Evolutionary conservation across 73 alveolate genomes (phyloP).

Genomic region (Paramecium pentaurelia): DNA sequence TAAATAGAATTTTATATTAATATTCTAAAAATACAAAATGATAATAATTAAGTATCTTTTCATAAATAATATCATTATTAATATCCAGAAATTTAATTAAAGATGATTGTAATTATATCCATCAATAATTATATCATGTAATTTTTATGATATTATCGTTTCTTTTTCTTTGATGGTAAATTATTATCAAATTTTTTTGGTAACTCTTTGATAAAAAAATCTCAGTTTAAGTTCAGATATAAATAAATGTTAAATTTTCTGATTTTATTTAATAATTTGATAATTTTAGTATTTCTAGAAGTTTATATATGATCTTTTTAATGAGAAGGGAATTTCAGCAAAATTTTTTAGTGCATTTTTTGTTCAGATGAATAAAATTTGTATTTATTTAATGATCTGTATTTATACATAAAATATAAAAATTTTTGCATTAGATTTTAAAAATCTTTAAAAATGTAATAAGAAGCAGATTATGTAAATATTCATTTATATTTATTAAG

Average conservation of each 20-base stretch:
- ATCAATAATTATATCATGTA: too few relatives aligned
- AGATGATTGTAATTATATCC: too few relatives aligned
- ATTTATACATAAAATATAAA: background rate
- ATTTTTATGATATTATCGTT: too few relatives aligned
- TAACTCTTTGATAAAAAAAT: background rate
- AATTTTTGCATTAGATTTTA: constrained; percentile 15
- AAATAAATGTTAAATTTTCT: background rate
- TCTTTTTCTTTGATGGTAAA: too few relatives aligned
- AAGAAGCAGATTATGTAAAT: constrained; percentile 49
- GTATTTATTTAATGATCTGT: background rate
- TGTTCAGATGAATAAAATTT: background rate
- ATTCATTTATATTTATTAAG: constrained; percentile 20
- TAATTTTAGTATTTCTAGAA: background rate
- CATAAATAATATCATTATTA: too few relatives aligned
- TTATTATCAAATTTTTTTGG: too few relatives aligned
- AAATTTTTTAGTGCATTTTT: background rate
- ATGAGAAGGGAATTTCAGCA: background rate
- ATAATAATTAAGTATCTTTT: too few relatives aligned
- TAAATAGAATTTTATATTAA: background rate
- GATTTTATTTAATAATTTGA: background rate
- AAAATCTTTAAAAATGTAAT: constrained; percentile 36
- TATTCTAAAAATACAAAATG: too few relatives aligned
- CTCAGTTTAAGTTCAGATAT: background rate
- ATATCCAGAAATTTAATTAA: too few relatives aligned
- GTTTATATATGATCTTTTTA: background rate